Evolutionary conservation across 2,329 filamentous ascomycete genomes (phyloP), one percentile per base, ranked within the genome.

Genomic region (Alternaria angustiovoidea): DNA sequence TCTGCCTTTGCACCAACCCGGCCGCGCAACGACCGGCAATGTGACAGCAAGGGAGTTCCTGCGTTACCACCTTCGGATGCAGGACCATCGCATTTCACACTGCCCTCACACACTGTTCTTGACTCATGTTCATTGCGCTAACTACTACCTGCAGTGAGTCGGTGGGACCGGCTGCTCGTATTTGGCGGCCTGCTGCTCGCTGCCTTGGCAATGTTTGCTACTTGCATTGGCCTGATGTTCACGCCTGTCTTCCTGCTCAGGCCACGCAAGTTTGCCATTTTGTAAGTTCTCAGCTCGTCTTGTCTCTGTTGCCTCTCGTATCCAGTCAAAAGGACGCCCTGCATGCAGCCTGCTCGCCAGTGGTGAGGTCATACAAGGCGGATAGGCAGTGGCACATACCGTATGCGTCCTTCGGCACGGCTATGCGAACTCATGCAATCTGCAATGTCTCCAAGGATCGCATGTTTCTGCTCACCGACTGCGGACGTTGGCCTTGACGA

Each of bases 131-230:
- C 51, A 66, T 76, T 68, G 65, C 63, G 69, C 75, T 78, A 66
- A 78, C 74, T 60, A 55, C 54, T 70, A 53, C 54, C 59, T 65
- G 55, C 81, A 98, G 95, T 99, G 83, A 97, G 93, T 82, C 88
- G 94, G 82, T 98, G 94, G 95, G 95, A 99, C 82, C 91, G 94
- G 59, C 83, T 98, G 76, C 85, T 99, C 78, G 87, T 98, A 73
- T 99, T 99, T 81, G 90, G 87, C 67, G 68, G 65, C 16, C 61
- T 72, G 38, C 64, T 72, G 22, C 53, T 72, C 36, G 69, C 69
- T 62, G 68, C 95, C 65, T 85, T 93, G 66, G 92, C 91, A 69
- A 94, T 96, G 84, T 98, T 99, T 84, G 88, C 96, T 78, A 88
- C 96, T 72, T 94, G 92, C 84, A 96, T 98, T 82, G 90, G 90